A percentile compares a stretch with the other conserved stretches of the same genome.
phyloP scores from a whole-genome alignment of 345 rosid species.

The thale cress (Arabidopsis thaliana) region TAIR10.1 NC_003076.8:4620501-4621000 shows the following conservation, averaged over 20 bases:
- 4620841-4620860: neutral
- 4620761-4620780: neutral
- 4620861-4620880: neutral
- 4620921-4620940: neutral
- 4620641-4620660: neutral
- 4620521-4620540: neutral
- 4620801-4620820: neutral
- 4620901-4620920: neutral
- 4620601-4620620: neutral
- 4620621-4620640: neutral
- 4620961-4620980: neutral
- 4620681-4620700: neutral
- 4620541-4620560: constrained; percentile 15
- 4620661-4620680: neutral
- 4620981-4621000: neutral
- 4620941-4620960: neutral
- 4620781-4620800: neutral
- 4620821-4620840: neutral
- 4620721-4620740: neutral
- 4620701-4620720: neutral
- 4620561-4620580: constrained; percentile 9
- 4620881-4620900: neutral
- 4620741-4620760: constrained; percentile 9
- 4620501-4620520: neutral
- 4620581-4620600: neutral